Evolutionary conservation across 2,329 filamentous ascomycete species (phyloP), one percentile per base, ranked within the genome.

Genomic region (Monilinia vaccinii-corymbosi): DNA sequence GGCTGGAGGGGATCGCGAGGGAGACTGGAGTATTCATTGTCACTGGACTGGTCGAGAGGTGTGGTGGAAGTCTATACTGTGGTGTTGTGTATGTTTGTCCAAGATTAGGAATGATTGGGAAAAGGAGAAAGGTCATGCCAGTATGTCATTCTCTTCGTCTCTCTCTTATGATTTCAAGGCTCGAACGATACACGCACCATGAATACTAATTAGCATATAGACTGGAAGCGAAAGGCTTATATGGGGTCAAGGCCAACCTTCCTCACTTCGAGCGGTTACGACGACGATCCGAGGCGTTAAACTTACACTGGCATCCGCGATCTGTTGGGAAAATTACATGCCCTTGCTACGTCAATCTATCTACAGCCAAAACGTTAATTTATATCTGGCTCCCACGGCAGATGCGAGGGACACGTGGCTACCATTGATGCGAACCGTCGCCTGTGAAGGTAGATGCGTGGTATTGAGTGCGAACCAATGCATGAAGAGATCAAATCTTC

Each of bases 301-400:
- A 64, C 75, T 97, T 62, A 93, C 89, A 60, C 81, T 97, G 62
- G 92, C 87, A 0, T 85, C 88, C 3, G 93, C 91, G 4, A 95
- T 97, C 66, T 96, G 92, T 78, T 97, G 92, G 92, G 92, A 97
- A 73, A 96, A 89, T 73, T 96, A 93, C 75, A 97, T 96, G 91
- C 92, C 92, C 0, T 77, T 97, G 21, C 78, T 97, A 9, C 83
- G 93, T 21, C 88, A 96, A 71, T 81, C 84, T 18, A 78, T 97
- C 42, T 97, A 97, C 73, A 81, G 84, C 2, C 93, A 97, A 73
- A 96, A 96, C 70, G 85, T 97, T 69, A 96, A 96, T 72, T 76
- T 97, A 14, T 97, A 93, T 74, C 82, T 97, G 2, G 91, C 92
- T 0, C 93, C 93, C 0, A 97, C 92, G 0, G 92, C 92, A 1